A percentile compares a stretch with the other conserved stretches of the same genome.
These are phyloP conservation scores for Monosporozyma unispora DNA, from an alignment of 805 yeast species.

Conservation along the genomic window DNA sequence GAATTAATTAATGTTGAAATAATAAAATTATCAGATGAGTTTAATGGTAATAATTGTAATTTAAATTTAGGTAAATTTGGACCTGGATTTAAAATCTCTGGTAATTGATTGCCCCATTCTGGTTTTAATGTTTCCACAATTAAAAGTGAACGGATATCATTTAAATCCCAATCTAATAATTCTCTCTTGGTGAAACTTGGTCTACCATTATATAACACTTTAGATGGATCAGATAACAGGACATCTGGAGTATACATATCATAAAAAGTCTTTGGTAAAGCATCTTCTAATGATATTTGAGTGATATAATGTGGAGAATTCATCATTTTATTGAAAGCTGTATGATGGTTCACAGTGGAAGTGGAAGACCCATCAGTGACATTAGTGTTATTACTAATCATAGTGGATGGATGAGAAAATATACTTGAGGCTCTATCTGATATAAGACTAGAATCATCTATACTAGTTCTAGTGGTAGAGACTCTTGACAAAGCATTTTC, in stretches of 20 bases:
- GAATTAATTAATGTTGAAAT: constrained; percentile 43
- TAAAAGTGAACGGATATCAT: constrained; percentile 57
- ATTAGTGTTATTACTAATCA: constrained; percentile 11
- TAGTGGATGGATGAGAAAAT: constrained; percentile 22
- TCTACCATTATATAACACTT: constrained; percentile 44
- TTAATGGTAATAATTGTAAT: constrained; percentile 39
- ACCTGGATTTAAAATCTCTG: constrained; percentile 29
- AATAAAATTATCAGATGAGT: constrained; percentile 40
- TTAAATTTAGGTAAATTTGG: constrained; percentile 31
- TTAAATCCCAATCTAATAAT: constrained; percentile 60
- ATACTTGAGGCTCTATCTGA: constrained; percentile 21
- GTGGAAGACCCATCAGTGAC: constrained; percentile 6
- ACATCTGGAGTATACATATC: constrained; percentile 55
- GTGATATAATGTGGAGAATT: constrained; percentile 12
- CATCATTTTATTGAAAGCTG: not conserved
- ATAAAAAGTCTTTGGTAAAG: constrained; percentile 42
- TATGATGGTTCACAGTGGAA: not conserved
- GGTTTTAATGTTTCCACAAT: constrained; percentile 42
- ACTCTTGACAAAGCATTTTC: not conserved
- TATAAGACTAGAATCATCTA: constrained; percentile 12
- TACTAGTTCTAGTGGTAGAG: not conserved
- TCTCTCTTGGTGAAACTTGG: constrained; percentile 56
- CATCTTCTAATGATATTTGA: constrained; percentile 36
- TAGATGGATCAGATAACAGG: constrained; percentile 33
- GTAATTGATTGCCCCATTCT: constrained; percentile 49